These are phyloP conservation scores for Trametes sp. DNA, from an alignment of 1,284 basidiomycete genomes.

Conservation along the genomic window DNA sequence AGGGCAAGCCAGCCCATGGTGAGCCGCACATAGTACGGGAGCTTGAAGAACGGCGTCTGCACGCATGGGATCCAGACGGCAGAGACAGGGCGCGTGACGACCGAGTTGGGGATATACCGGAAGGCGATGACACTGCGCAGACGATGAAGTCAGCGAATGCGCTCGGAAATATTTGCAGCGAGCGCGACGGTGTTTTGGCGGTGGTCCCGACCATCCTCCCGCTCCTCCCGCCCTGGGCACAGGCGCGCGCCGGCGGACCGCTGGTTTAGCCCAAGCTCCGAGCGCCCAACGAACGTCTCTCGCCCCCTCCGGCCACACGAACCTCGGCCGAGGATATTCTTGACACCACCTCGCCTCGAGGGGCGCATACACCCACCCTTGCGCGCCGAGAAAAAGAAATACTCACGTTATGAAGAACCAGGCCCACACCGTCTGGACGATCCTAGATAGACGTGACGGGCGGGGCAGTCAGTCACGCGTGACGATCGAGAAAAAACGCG, in stretches of 20 bases:
- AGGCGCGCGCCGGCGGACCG: neutral
- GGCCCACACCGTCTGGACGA: constrained; percentile 80
- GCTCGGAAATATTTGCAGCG: neutral
- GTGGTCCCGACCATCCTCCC: neutral
- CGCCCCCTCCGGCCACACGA: neutral
- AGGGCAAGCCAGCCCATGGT: constrained; percentile 77
- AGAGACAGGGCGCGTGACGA: constrained; percentile 69
- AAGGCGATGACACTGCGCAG: constrained; percentile 72
- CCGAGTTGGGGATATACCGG: constrained; percentile 76
- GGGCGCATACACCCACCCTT: neutral
- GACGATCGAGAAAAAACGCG: constrained; percentile 27
- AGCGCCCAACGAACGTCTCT: neutral
- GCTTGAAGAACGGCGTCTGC: constrained; percentile 70
- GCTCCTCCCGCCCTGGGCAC: neutral
- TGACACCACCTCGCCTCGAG: neutral
- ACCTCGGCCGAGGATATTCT: neutral
- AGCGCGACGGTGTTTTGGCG: neutral
- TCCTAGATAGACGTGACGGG: constrained; percentile 52
- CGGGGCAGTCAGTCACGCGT: constrained; percentile 22
- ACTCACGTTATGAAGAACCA: constrained; percentile 80
- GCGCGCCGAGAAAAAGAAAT: neutral
- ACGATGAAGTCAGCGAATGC: neutral
- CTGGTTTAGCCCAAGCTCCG: neutral
- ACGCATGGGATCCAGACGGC: constrained; percentile 72
- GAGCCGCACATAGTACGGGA: constrained; percentile 66